Percentiles rank a stretch among this genome's conserved stretches.
Conservation (phyloP, 208 protist species). For the Trypanosoma grayi region DNA sequence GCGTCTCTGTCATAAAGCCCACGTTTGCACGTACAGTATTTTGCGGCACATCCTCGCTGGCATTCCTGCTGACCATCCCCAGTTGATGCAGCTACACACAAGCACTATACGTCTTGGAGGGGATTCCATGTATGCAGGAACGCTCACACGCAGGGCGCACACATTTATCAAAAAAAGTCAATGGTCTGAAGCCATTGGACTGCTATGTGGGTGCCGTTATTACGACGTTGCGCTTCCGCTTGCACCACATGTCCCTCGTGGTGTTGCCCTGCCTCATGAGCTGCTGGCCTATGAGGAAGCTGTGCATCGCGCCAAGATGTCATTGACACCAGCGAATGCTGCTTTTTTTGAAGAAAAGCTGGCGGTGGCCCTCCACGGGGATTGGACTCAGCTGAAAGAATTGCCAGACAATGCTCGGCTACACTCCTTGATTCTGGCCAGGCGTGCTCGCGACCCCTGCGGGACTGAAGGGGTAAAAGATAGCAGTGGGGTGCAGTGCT, state of each 20-base stretch:
- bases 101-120: constrained; percentile 27
- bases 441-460: not conserved
- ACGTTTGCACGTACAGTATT: constrained; percentile 35
- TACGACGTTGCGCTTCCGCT: constrained; percentile 30
- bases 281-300: constrained; percentile 23
- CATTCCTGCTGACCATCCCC: constrained; percentile 29
- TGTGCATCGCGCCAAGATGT: constrained; percentile 1
- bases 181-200: constrained; percentile 31
- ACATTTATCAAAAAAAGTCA: constrained; percentile 17
- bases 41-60: constrained; percentile 33
- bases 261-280: constrained; percentile 14
- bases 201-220: constrained; percentile 31
- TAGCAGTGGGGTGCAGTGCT: constrained; percentile 34
- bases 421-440: constrained; percentile 33
- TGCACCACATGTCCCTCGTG: constrained; percentile 11
- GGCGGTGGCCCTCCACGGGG: constrained; percentile 39
- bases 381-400: constrained; percentile 21
- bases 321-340: not conserved
- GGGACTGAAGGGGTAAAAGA: not conserved
- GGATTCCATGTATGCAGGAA: constrained; percentile 62
- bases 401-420: constrained; percentile 22
- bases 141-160: constrained; percentile 39
- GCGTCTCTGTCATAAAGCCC: constrained; percentile 24
- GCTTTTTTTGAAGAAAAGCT: constrained; percentile 32
- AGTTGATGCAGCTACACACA: constrained; percentile 27